Percentiles rank a stretch among this genome's conserved stretches.
Evolutionary conservation across 768 basidiomycete species (phyloP).

Genomic region (Leccinum broughii): DNA sequence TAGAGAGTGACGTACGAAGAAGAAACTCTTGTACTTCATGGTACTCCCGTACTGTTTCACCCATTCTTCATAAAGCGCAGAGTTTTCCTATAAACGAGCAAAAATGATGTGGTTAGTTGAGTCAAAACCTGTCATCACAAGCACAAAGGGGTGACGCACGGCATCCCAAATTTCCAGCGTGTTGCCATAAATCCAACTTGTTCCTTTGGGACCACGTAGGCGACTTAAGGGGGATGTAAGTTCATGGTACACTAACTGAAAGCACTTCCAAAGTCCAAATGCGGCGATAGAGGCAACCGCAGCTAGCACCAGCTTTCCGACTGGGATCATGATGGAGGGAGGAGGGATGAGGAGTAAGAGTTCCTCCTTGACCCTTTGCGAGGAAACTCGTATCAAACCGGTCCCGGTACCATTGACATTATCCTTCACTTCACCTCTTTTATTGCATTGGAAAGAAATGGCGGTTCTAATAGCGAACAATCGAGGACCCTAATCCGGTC

Average conservation of each 20-base stretch:
- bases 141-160: constrained; percentile 24
- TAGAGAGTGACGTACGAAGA: constrained; percentile 3
- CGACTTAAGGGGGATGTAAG: constrained; percentile 43
- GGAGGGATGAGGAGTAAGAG: no score
- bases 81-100: constrained; percentile 4
- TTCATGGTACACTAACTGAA: constrained; percentile 31
- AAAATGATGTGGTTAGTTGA: not conserved
- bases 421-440: no score
- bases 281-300: not conserved
- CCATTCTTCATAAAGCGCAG: constrained; percentile 15
- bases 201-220: constrained; percentile 46
- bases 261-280: constrained; percentile 13
- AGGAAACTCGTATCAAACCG: no score
- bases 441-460: no score
- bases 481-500: no score
- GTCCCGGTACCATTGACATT: no score
- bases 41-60: constrained; percentile 15
- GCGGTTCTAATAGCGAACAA: no score
- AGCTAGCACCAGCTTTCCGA: constrained; percentile 1
- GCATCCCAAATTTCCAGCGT: constrained; percentile 44
- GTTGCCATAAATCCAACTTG: constrained; percentile 51
- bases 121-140: not conserved
- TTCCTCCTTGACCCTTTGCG: no score
- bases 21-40: constrained; percentile 12
- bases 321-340: constrained; percentile 7